These are phyloP conservation scores for Sodiomyces alkalinus DNA, from an alignment of 2,329 filamentous ascomycete genomes.

Conservation along the genomic window DNA sequence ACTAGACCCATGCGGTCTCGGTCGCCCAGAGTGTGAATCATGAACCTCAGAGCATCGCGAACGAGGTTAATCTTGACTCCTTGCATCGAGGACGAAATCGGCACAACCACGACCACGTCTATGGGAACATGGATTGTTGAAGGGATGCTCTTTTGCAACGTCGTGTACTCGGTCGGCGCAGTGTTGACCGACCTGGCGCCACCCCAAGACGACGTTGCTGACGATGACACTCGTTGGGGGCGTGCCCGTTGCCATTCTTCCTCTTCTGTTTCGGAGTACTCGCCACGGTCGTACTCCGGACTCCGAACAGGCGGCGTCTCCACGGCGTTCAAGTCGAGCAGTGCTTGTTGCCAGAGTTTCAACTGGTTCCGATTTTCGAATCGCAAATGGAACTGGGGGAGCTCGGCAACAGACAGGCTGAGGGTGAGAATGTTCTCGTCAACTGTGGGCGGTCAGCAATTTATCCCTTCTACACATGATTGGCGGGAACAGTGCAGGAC, in stretches of 20 bases:
- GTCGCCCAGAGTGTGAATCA: constrained; percentile 79
- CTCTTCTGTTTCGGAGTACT: constrained; percentile 72
- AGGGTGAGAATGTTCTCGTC: constrained; percentile 81
- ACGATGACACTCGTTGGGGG: constrained; percentile 61
- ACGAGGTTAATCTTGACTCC: constrained; percentile 96
- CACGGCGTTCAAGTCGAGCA: constrained; percentile 67
- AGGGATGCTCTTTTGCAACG: constrained; percentile 38
- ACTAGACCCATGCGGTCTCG: constrained; percentile 94
- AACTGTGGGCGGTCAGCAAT: constrained; percentile 13
- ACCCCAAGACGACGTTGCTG: constrained; percentile 63
- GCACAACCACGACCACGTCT: constrained; percentile 91
- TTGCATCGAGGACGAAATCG: constrained; percentile 96
- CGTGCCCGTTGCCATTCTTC: constrained; percentile 64
- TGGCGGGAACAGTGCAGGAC: constrained; percentile 9
- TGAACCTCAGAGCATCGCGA: constrained; percentile 79
- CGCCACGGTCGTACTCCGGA: constrained; percentile 63
- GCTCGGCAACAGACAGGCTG: constrained; percentile 77
- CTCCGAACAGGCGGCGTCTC: constrained; percentile 49
- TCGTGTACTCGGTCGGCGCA: constrained; percentile 84
- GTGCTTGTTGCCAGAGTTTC: constrained; percentile 78
- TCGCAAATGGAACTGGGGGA: constrained; percentile 85
- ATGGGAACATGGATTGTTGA: constrained; percentile 70
- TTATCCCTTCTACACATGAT: not conserved
- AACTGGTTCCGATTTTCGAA: constrained; percentile 75
- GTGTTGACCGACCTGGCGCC: constrained; percentile 72